Conservation (phyloP, 2,329 filamentous ascomycete genomes). For the Neopestalotiopsis sp. region DNA sequence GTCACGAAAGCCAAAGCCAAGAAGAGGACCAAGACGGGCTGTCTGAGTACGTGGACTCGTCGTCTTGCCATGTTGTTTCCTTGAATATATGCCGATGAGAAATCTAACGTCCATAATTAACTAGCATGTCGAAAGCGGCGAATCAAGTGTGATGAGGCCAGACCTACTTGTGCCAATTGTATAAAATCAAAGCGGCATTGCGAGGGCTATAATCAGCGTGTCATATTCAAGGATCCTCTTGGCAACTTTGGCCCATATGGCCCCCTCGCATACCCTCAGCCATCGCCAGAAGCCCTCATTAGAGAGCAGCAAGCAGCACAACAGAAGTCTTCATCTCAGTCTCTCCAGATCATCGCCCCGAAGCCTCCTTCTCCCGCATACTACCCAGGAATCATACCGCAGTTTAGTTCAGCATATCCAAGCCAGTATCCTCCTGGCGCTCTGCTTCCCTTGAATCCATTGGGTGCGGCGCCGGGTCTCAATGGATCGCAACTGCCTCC, state of each 20-base stretch:
- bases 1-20: conserved; percentile 56
- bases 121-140: conserved; percentile 88
- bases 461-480: conserved; percentile 30
- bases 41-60: conserved; percentile 70
- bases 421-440: conserved; percentile 36
- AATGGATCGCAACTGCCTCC: conserved; percentile 27
- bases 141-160: conserved; percentile 95
- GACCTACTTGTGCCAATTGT: conserved; percentile 82
- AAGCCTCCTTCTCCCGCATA: conserved; percentile 50
- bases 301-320: conserved; percentile 46
- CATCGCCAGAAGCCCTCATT: conserved; percentile 51
- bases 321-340: conserved; percentile 44
- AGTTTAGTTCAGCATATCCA: conserved; percentile 37
- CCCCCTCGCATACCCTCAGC: conserved; percentile 51
- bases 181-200: conserved; percentile 85
- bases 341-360: conserved; percentile 56
- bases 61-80: neutral
- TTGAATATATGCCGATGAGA: neutral
- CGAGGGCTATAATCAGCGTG: conserved; percentile 82
- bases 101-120: conserved; percentile 24
- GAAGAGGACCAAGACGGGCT: conserved; percentile 90
- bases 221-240: conserved; percentile 79
- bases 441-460: conserved; percentile 30
- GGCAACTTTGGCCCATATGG: conserved; percentile 58
- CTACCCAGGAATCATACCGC: conserved; percentile 34